These are phyloP conservation scores for Baudoinia panamericana DNA, from an alignment of 495 filamentous ascomycete species.

Conservation along the genomic window DNA sequence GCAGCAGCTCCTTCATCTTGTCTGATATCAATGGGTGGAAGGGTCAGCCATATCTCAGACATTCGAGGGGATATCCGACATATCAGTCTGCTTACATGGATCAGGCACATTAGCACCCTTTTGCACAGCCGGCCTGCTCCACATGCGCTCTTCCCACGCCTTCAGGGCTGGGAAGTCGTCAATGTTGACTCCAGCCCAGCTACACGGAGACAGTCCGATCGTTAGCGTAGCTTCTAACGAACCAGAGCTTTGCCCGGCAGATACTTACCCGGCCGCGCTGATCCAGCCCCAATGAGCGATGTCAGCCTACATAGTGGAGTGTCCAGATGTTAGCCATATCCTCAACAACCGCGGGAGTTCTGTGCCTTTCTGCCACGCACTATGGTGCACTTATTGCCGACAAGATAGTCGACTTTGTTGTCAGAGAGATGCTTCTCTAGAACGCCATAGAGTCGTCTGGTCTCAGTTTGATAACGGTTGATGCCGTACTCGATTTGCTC, in stretches of 20 bases:
- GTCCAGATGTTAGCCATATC: slow-evolving; percentile 42
- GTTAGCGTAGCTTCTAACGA: too few species aligned
- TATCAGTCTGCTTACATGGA: too few species aligned
- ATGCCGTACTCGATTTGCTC: slow-evolving; percentile 79
- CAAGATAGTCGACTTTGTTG: slow-evolving; percentile 43
- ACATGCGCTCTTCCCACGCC: slow-evolving; percentile 54
- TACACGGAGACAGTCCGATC: too few species aligned
- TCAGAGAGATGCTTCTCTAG: slow-evolving; percentile 58
- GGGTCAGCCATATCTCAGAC: too few species aligned
- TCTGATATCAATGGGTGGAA: too few species aligned
- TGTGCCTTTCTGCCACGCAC: too few species aligned
- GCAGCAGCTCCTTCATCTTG: slow-evolving; percentile 53
- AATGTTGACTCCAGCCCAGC: slow-evolving; percentile 60
- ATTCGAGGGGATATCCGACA: too few species aligned
- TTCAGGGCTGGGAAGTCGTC: slow-evolving; percentile 59
- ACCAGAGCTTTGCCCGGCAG: too few species aligned
- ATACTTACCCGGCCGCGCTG: slow-evolving; percentile 17
- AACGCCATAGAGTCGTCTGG: slow-evolving; percentile 64
- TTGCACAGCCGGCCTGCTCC: slow-evolving; percentile 52
- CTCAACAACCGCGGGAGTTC: slow-evolving; percentile 61
- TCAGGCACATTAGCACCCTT: slow-evolving; percentile 69
- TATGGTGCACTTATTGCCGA: slow-evolving; percentile 67
- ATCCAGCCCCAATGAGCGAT: slow-evolving; percentile 13
- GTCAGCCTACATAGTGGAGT: too few species aligned
- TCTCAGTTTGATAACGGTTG: slow-evolving; percentile 70